Percentiles rank a stretch among this genome's conserved stretches.
These are phyloP conservation scores for Trichomonas vaginalis DNA, from an alignment of 208 protist species.

Conservation along the genomic window DNA sequence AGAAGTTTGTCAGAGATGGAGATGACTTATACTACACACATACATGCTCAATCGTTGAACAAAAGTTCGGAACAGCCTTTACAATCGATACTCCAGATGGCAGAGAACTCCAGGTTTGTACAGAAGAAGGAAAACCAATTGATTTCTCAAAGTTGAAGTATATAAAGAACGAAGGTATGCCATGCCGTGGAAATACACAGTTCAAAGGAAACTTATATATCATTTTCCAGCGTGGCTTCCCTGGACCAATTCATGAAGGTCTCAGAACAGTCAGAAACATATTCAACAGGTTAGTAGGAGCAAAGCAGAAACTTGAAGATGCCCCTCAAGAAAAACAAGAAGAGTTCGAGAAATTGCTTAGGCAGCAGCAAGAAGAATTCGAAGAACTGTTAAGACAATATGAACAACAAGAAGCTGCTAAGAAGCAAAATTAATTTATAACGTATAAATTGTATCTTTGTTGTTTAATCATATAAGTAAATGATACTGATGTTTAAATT, in stretches of 20 bases:
- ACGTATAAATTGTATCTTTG: too few relatives aligned
- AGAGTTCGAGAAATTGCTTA: too few relatives aligned
- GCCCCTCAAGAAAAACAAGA: too few relatives aligned
- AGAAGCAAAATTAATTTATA: too few relatives aligned
- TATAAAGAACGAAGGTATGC: background rate
- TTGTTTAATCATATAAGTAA: too few relatives aligned
- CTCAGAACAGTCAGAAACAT: too few relatives aligned
- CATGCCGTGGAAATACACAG: background rate
- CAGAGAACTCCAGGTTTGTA: background rate
- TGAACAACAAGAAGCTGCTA: too few relatives aligned
- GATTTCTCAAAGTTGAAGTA: background rate
- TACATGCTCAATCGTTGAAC: background rate
- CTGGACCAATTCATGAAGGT: background rate
- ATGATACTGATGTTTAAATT: too few relatives aligned
- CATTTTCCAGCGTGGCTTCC: background rate
- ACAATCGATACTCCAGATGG: background rate
- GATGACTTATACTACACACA: background rate
- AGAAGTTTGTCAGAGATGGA: background rate
- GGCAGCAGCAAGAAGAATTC: too few relatives aligned
- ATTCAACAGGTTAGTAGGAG: too few relatives aligned
- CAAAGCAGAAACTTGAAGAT: too few relatives aligned
- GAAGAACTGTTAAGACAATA: too few relatives aligned
- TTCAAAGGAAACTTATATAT: background rate
- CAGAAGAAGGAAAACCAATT: background rate
- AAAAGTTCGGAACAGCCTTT: background rate